Conservation (phyloP, 2,329 filamentous ascomycete species). For the Hypoxylon rubiginosum region DNA sequence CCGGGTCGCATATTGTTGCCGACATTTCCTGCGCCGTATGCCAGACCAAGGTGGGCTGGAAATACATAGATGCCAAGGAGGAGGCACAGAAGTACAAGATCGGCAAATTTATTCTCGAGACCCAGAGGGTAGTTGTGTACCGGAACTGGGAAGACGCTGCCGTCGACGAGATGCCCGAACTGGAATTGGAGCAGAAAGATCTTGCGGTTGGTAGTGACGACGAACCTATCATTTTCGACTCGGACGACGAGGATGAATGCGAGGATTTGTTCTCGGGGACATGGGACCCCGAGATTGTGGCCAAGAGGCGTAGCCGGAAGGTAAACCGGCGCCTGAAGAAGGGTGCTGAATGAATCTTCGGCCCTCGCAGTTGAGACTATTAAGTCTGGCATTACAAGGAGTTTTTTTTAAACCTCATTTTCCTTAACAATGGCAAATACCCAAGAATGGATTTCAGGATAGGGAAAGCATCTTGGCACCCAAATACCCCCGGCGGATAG, state of each 20-base stretch:
- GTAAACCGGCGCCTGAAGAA: slow-evolving; percentile 44
- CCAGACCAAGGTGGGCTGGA: slow-evolving; percentile 72
- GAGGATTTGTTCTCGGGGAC: slow-evolving; percentile 74
- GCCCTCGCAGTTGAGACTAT: slow-evolving; percentile 6
- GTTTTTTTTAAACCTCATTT: slow-evolving; percentile 10
- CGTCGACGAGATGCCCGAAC: slow-evolving; percentile 42
- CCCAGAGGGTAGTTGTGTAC: slow-evolving; percentile 66
- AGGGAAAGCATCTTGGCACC: slow-evolving; percentile 14
- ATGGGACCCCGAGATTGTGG: slow-evolving; percentile 69
- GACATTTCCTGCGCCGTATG: slow-evolving; percentile 73
- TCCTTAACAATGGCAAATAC: slow-evolving; percentile 18
- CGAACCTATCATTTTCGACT: slow-evolving; percentile 68
- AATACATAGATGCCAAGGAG: slow-evolving; percentile 75
- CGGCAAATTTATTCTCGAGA: slow-evolving; percentile 77
- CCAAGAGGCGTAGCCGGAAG: slow-evolving; percentile 60
- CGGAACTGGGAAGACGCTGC: slow-evolving; percentile 67
- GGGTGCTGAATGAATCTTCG: slow-evolving; percentile 12
- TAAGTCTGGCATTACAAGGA: slow-evolving; percentile 13
- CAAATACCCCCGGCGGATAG: slow-evolving; percentile 25
- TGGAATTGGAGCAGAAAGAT: slow-evolving; percentile 41
- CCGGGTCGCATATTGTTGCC: slow-evolving; percentile 73
- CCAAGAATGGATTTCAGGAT: slow-evolving; percentile 16
- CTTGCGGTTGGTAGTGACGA: slow-evolving; percentile 26
- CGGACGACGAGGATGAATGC: slow-evolving; percentile 75
- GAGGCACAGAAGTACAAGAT: slow-evolving; percentile 74